Base-by-base conservation (phyloP, 164 flowering plant species). In the Magnolia sinica region DNA sequence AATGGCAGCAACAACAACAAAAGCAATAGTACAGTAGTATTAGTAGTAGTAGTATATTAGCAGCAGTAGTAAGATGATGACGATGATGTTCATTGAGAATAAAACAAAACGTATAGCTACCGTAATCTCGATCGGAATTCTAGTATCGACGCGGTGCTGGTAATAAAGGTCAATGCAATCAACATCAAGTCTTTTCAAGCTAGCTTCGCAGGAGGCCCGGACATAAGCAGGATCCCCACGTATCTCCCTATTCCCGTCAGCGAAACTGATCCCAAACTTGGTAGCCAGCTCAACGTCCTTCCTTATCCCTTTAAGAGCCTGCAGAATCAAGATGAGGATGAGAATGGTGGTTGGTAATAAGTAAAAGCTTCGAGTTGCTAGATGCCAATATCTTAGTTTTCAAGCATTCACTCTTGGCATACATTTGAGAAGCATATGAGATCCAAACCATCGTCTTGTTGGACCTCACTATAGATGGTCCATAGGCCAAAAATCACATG, bases 281-380 rank as follows among this genome's bases (percentile, higher is more conserved):
- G 84, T 76, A 31, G 79, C 82, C 72, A 82, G 65, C 51, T 82
- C 51, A 1, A 78, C 79, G 55, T 66, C 75, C 10, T 75, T 76
- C 31, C 82, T 80, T 61, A 58, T 58, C 9, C 83, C 83, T 23
- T 74, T 75, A 20, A 82, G 11, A 14, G 79, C 84, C 76, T 79
- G 79, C 45, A 77, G 24, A 55, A 73, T 23, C 52, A 55, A 6
- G 31, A 71, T 27, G 23, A 50, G 8, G n/a, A 50, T 18, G 8
- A 24, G n/a, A 1, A 45, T 55, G 13, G 11, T 55, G 13, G 18
- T 0, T 55, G 13, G 13, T 55, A 10, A 10, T 14, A 55, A 11
- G 11, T 55, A 55, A 55, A 55, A 11, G 13, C 61, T 55, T 55
- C 10, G 18, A 11, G 13, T 55, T 55, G 61, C 61, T 55, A 8